Percentiles rank a stretch among this genome's conserved stretches.
Evolutionary conservation across 2,329 filamentous ascomycete genomes (phyloP).

Genomic region (Ophiostoma sp.): DNA sequence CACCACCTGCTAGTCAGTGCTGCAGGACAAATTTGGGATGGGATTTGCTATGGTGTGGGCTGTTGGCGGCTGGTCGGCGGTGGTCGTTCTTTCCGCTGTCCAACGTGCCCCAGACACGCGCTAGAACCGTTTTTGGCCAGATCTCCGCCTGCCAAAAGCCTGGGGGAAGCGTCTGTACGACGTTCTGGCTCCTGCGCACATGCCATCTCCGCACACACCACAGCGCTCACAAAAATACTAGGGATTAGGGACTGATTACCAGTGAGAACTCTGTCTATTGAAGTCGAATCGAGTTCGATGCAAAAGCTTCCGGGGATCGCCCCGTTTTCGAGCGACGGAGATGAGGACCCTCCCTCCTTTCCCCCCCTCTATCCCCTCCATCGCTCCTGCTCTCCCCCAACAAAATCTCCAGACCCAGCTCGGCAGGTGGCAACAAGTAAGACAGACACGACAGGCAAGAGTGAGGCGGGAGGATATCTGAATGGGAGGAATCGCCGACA

Average conservation of each 20-base stretch:
- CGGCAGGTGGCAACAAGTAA: conserved; percentile 7
- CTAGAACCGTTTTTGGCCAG: conserved; percentile 15
- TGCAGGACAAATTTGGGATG: background rate
- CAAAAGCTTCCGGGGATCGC: background rate
- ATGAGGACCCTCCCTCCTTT: background rate
- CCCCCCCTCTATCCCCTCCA: background rate
- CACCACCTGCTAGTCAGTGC: background rate
- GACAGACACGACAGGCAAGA: background rate
- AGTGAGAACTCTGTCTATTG: background rate
- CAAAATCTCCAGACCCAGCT: background rate
- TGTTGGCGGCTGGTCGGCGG: background rate
- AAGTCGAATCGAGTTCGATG: background rate
- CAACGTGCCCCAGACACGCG: background rate
- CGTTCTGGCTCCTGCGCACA: background rate
- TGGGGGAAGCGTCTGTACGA: background rate
- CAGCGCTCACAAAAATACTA: background rate
- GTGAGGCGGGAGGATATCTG: background rate
- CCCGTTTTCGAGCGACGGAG: background rate
- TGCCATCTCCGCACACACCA: conserved; percentile 15
- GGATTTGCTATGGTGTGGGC: background rate
- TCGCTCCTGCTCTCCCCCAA: background rate
- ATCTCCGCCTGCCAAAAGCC: conserved; percentile 6
- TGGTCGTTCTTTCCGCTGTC: conserved; percentile 2
- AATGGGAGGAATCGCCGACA: conserved; percentile 5
- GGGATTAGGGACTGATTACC: background rate